Evolutionary conservation across 225 moss, liverwort and hornwort genomes (phyloP).

Genomic region (Takakia lepidozioides): DNA sequence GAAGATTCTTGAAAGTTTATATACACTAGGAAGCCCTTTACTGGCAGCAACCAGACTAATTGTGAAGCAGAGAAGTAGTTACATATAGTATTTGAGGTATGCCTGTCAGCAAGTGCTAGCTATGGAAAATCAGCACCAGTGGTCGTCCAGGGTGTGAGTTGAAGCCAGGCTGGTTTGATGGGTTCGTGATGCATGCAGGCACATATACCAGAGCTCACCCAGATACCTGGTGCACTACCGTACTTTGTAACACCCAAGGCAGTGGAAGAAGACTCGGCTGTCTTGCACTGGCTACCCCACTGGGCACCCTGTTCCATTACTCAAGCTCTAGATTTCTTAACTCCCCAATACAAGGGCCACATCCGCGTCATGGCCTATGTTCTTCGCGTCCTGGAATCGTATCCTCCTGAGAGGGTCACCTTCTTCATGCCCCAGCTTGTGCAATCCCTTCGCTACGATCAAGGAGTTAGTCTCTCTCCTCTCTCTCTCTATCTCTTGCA

Average conservation of each 20-base stretch:
- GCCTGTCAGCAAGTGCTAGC: no score
- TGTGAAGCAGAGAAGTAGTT: no score
- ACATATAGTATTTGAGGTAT: no score
- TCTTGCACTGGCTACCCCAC: slow-evolving; percentile 69
- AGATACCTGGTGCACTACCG: slow-evolving; percentile 63
- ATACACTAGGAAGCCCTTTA: no score
- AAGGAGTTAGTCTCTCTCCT: slow-evolving; percentile 35
- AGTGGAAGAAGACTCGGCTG: slow-evolving; percentile 57
- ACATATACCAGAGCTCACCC: slow-evolving; percentile 46
- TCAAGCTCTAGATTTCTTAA: slow-evolving; percentile 74
- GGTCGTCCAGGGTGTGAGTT: no score
- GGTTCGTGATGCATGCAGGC: no score
- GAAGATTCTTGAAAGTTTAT: no score
- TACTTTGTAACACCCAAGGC: slow-evolving; percentile 74
- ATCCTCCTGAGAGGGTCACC: slow-evolving; percentile 83
- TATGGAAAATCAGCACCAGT: no score
- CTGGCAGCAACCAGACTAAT: no score
- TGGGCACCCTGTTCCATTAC: slow-evolving; percentile 87
- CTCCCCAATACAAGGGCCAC: slow-evolving; percentile 76
- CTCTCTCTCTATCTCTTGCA: background rate
- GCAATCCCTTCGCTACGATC: slow-evolving; percentile 81
- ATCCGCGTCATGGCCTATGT: slow-evolving; percentile 87
- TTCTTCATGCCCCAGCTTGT: slow-evolving; percentile 98
- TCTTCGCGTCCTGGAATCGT: slow-evolving; percentile 76
- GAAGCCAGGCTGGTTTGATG: no score